Base-by-base conservation (phyloP, 1,139 yeast species). In the Kodamaea plutei region DNA sequence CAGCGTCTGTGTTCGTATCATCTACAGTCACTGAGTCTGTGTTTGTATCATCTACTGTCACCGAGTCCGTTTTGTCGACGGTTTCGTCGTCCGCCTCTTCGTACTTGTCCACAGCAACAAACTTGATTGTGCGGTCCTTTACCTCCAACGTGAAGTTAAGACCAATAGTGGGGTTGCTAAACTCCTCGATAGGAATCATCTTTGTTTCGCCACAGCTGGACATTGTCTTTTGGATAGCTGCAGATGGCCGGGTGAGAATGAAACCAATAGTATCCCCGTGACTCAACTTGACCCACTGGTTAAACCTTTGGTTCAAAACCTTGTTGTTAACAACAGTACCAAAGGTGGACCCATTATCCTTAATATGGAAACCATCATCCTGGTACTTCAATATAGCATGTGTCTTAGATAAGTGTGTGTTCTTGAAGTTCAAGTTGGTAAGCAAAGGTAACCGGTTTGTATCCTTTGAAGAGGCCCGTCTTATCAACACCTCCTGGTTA, bases 251-350 rank as follows among this genome's bases (percentile, higher is more conserved):
- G 26, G 54, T 44, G 26, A 64, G 44, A 25, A 64, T 56, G 26
- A 64, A 58, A 7, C 68, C 64, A 14, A 64, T 39, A 2, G 20
- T 22, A 37, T 62, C 67, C 11, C 54, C 54, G 28, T 47, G 33
- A 7, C 26, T 20, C 19, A 64, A 40, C 12, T 35, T 32, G 25
- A 44, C 34, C 45, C 50, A 44, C 10, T 31, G 30, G 11, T 32
- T 31, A 3, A 11, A 18, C 8, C 41, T 43, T 1, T 61, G 56
- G 5, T 44, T 25, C 15, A 64, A 41, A 25, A 50, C 54, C 5
- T 47, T 31, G 14, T 49, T 47, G 37, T 64, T 60, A 28, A 63
- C 34, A 11, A 63, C 42, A 5, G 73, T 66, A 1, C 73, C 73
- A 45, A 65, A 67, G 18, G 68, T 64, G 5, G 70, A 64, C 8